These are phyloP conservation scores for Udeniomyces megalosporus DNA, from an alignment of 768 basidiomycete species.

Conservation along the genomic window DNA sequence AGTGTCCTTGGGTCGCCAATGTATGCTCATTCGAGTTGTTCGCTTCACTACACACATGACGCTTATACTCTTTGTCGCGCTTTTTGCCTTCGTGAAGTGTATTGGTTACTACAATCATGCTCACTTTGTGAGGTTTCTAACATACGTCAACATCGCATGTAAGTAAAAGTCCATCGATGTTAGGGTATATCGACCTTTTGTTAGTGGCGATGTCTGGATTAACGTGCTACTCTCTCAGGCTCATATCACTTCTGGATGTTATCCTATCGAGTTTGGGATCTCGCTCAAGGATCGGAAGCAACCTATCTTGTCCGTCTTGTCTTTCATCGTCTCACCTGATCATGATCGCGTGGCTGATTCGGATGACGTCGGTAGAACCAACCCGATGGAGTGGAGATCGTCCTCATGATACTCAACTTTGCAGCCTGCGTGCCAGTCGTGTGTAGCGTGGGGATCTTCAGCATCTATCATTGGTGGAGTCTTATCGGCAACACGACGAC, in stretches of 20 bases:
- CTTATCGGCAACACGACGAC: slow-evolving; percentile 73
- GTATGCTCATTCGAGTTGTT: neutral
- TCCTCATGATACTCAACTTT: slow-evolving; percentile 79
- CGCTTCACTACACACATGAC: too few relatives aligned
- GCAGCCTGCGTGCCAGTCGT: slow-evolving; percentile 70
- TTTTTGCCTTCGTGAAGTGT: slow-evolving; percentile 63
- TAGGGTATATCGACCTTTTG: too few relatives aligned
- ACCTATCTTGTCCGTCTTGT: slow-evolving; percentile 2
- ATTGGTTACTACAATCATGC: slow-evolving; percentile 85
- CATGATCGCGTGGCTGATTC: neutral
- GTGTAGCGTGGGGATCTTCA: slow-evolving; percentile 73
- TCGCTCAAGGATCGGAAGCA: slow-evolving; percentile 5
- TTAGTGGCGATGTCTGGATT: too few relatives aligned
- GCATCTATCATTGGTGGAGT: slow-evolving; percentile 71
- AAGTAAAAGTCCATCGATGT: too few relatives aligned
- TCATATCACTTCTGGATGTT: neutral
- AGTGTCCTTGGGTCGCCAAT: slow-evolving; percentile 30
- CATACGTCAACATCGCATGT: slow-evolving; percentile 81
- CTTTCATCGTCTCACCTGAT: too few relatives aligned
- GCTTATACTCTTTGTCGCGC: neutral
- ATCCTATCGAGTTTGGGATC: slow-evolving; percentile 3
- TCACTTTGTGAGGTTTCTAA: slow-evolving; percentile 62
- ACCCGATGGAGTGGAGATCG: slow-evolving; percentile 49
- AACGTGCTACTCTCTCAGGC: neutral
- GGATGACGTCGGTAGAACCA: slow-evolving; percentile 39